phyloP scores from a whole-genome alignment of 2,329 filamentous ascomycete species.

The Beauveria australis region DNA sequence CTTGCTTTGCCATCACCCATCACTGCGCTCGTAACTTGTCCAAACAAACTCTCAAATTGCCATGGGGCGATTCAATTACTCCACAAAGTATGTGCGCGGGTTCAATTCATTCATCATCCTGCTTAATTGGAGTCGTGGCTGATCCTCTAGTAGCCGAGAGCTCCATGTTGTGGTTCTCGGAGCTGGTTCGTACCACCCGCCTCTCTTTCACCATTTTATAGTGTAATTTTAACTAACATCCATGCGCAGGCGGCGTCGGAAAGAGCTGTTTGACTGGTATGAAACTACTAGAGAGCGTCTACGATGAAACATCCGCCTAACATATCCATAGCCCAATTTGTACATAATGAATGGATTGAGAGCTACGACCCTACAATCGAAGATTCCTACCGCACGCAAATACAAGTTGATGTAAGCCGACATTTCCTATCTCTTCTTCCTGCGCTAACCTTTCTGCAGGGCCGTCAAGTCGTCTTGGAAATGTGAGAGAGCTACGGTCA shows the following conservation, averaged over 20 bases:
- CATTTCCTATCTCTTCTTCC: not conserved
- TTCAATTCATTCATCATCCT: too few species aligned
- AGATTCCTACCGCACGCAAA: slow-evolving; percentile 66
- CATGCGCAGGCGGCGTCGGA: slow-evolving; percentile 65
- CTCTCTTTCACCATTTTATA: slow-evolving; percentile 21
- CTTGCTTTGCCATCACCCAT: not conserved
- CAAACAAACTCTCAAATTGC: not conserved
- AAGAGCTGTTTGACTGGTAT: slow-evolving; percentile 88
- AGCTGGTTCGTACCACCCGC: slow-evolving; percentile 49
- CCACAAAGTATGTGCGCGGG: slow-evolving; percentile 4
- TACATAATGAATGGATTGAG: slow-evolving; percentile 91
- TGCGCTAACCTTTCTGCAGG: slow-evolving; percentile 37
- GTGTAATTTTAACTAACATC: slow-evolving; percentile 11
- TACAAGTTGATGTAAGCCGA: slow-evolving; percentile 71
- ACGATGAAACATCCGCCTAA: not conserved
- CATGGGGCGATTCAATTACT: slow-evolving; percentile 11
- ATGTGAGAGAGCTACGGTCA: slow-evolving; percentile 51
- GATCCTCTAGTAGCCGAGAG: slow-evolving; percentile 49
- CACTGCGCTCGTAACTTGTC: not conserved
- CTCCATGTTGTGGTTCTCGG: slow-evolving; percentile 78
- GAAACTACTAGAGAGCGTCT: slow-evolving; percentile 13
- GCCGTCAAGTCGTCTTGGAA: slow-evolving; percentile 80
- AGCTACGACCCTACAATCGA: slow-evolving; percentile 75
- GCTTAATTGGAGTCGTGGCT: slow-evolving; percentile 9
- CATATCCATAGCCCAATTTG: slow-evolving; percentile 65